Evolutionary conservation across 1,284 basidiomycete genomes (phyloP), one percentile per base, ranked within the genome.

Genomic region (Apiotrichum siamense): DNA sequence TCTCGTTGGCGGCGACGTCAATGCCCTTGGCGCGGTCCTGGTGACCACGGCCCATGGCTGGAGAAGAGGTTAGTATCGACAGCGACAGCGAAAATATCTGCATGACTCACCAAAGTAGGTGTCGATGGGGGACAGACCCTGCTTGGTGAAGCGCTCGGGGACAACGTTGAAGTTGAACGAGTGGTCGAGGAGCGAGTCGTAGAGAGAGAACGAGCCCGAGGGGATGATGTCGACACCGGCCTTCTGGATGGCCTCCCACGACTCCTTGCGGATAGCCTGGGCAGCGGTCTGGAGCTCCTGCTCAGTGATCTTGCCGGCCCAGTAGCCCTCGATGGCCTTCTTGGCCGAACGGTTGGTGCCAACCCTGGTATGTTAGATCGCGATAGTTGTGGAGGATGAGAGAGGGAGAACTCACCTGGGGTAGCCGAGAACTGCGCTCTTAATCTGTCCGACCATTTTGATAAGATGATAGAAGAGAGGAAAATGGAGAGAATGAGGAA

Each of bases 111-210:
- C n/a, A 66, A 97, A 97, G 80, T 90, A 97, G 73, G 92, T 85
- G 79, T 99, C 96, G 62, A 98, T 85, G 54, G 84, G 80, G 40
- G 88, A 88, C 50, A 99, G 81, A 59, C 86, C 85, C 64, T 89
- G 87, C 59, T 87, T 85, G 59, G 84, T 79, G 77, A 98, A 98
- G 65, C 93, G 89, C 77, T 89, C 84, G 63, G 96, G 96, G 72
- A 98, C 90, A 66, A 88, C 91, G 76, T 96, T 96, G 82, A 99
- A 96, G 53, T 88, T 87, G 67, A 86, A 84, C 61, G 92, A 94
- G 77, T 94, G 89, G 78, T 99, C 96, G 66, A 99, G 86, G 70
- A 98, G 90, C 76, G 97, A 92, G 78, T 99, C 96, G 76, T 98
- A 99, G 63, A 98, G 85, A 40, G 94, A 88, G 77, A 97, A 99